phyloP scores from a whole-genome alignment of 192 early-diverging fungal species.

The Chytriomyces confervae region DNA sequence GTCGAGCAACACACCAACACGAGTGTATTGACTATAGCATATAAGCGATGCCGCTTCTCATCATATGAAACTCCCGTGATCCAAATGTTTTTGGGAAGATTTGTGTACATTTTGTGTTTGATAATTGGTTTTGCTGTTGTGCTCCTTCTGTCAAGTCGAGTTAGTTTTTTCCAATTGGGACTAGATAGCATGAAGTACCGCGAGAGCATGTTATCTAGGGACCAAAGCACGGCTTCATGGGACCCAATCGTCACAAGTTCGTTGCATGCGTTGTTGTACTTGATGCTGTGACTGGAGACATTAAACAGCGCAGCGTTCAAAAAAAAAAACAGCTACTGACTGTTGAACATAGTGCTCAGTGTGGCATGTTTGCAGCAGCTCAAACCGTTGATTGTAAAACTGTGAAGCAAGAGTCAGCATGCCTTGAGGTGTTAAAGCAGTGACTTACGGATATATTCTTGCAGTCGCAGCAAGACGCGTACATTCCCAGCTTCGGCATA shows the following conservation, averaged over 20 bases:
- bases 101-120: conserved; percentile 27
- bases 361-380: conserved; percentile 33
- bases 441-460: conserved; percentile 37
- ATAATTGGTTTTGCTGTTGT: conserved; percentile 36
- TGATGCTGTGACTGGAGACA: conserved; percentile 25
- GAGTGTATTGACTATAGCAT: conserved; percentile 43
- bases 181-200: neutral
- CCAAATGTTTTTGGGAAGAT: conserved; percentile 47
- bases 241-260: conserved; percentile 48
- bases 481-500: conserved; percentile 36
- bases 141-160: conserved; percentile 20
- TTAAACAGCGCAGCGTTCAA: neutral
- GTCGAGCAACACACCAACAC: conserved; percentile 39
- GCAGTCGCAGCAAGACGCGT: conserved; percentile 28
- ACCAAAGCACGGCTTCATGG: conserved; percentile 21
- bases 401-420: conserved; percentile 25
- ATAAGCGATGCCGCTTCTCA: conserved; percentile 36
- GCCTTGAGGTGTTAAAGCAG: neutral
- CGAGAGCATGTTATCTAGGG: conserved; percentile 19
- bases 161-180: conserved; percentile 2
- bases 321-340: conserved; percentile 23
- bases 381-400: conserved; percentile 52
- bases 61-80: conserved; percentile 46
- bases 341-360: conserved; percentile 43
- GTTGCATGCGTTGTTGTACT: conserved; percentile 38